Percentiles rank a stretch among this genome's conserved stretches.
Conservation (phyloP, 2,329 filamentous ascomycete genomes). For the Ophiocordyceps australis region DNA sequence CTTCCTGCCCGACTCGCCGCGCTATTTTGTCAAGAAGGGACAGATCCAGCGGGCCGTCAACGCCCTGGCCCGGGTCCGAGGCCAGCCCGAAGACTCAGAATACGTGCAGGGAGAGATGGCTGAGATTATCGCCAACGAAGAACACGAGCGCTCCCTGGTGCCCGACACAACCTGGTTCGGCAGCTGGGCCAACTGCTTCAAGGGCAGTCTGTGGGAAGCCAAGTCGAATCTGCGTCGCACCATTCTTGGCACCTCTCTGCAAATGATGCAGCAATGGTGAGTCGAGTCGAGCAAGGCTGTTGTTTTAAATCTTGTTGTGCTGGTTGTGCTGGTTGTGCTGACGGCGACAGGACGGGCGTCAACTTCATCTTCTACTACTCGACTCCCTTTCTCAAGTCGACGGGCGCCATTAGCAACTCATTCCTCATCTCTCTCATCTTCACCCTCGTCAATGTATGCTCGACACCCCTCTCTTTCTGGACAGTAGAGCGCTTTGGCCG, state of each 20-base stretch:
- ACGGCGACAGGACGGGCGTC: slow-evolving; percentile 44
- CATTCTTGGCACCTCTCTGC: slow-evolving; percentile 52
- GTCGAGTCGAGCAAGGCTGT: neutral
- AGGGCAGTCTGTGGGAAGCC: slow-evolving; percentile 38
- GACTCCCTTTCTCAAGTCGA: slow-evolving; percentile 66
- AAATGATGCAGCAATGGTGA: slow-evolving; percentile 61
- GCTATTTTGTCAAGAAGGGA: slow-evolving; percentile 70
- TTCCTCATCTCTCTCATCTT: slow-evolving; percentile 78
- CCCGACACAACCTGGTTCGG: slow-evolving; percentile 45
- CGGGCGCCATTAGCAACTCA: slow-evolving; percentile 55
- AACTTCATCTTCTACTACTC: slow-evolving; percentile 90
- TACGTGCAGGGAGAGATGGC: slow-evolving; percentile 64
- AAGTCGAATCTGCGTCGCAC: slow-evolving; percentile 55
- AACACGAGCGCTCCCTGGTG: slow-evolving; percentile 59
- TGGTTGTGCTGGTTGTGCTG: neutral
- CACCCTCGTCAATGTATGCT: slow-evolving; percentile 73
- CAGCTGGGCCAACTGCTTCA: slow-evolving; percentile 54
- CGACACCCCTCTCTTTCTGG: slow-evolving; percentile 76
- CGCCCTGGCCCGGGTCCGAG: slow-evolving; percentile 50
- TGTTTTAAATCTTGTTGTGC: no score
- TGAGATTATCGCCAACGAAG: slow-evolving; percentile 79
- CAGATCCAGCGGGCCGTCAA: slow-evolving; percentile 44
- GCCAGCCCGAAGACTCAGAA: slow-evolving; percentile 52
- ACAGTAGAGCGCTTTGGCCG: slow-evolving; percentile 70
- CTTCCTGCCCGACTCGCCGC: slow-evolving; percentile 68